phyloP scores from a whole-genome alignment of 2,329 filamentous ascomycete genomes.

The Cadophora luteo-olivacea region DNA sequence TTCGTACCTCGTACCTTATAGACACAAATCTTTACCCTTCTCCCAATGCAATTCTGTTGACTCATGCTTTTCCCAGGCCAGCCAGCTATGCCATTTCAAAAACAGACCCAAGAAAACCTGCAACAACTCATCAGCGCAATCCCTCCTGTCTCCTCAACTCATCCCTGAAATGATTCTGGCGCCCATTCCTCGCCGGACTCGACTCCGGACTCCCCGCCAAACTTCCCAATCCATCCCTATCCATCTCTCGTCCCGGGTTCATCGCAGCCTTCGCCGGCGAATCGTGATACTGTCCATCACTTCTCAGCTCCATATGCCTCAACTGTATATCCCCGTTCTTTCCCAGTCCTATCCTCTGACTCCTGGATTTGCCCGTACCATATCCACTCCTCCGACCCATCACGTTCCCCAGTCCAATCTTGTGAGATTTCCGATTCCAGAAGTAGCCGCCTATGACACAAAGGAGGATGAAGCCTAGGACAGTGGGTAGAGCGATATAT shows the following conservation, averaged over 20 bases:
- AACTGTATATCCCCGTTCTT: constrained; percentile 37
- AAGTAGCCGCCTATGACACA: constrained; percentile 37
- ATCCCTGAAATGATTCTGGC: constrained; percentile 32
- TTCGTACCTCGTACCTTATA: neutral
- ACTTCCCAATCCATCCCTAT: constrained; percentile 36
- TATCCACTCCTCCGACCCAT: constrained; percentile 43
- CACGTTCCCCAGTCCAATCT: constrained; percentile 42
- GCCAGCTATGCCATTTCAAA: neutral
- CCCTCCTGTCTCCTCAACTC: constrained; percentile 27
- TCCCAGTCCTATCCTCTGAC: constrained; percentile 39
- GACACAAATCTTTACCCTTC: neutral
- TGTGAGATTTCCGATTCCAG: constrained; percentile 39
- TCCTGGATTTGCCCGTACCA: constrained; percentile 39
- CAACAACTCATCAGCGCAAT: constrained; percentile 37
- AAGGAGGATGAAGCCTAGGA: constrained; percentile 39
- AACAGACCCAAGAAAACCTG: too few species aligned
- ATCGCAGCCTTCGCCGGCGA: constrained; percentile 21
- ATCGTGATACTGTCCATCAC: constrained; percentile 36
- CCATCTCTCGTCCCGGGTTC: constrained; percentile 20
- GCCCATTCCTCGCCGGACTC: constrained; percentile 34
- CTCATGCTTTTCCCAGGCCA: neutral
- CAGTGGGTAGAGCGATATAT: constrained; percentile 42
- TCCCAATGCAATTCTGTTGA: neutral
- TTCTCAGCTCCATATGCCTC: constrained; percentile 35
- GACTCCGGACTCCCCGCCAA: constrained; percentile 34